phyloP scores from a whole-genome alignment of 2,329 filamentous ascomycete genomes.

The Ceratocystis variospora region DNA sequence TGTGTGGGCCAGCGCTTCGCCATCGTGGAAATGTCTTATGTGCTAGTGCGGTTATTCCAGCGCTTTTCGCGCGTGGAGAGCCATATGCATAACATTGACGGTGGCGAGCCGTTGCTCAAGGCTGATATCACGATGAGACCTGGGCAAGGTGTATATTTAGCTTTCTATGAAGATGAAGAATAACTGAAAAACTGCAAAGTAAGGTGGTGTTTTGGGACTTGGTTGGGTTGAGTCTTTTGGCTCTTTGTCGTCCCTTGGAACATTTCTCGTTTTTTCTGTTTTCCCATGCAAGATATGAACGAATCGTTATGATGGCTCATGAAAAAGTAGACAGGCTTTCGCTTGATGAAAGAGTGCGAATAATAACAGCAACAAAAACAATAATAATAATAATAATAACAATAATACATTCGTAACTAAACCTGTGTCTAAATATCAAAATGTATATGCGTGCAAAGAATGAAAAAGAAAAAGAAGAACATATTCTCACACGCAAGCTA shows the following conservation, averaged over 20 bases:
- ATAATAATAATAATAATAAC: background rate
- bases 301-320: background rate
- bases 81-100: conserved; percentile 41
- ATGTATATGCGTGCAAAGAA: background rate
- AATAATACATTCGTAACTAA: background rate
- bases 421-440: background rate
- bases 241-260: background rate
- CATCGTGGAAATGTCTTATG: conserved; percentile 61
- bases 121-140: conserved; percentile 48
- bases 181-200: conserved; percentile 10
- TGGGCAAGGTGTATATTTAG: conserved; percentile 43
- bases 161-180: conserved; percentile 37
- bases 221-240: background rate
- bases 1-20: conserved; percentile 74
- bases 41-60: conserved; percentile 59
- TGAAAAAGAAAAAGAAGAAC: background rate
- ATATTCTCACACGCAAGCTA: background rate
- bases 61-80: conserved; percentile 50
- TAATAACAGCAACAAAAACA: background rate
- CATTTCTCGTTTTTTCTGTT: background rate
- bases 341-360: background rate
- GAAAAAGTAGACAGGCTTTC: background rate
- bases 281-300: background rate
- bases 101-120: conserved; percentile 40
- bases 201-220: background rate